Evolutionary conservation across 331 rosid species (phyloP).

Genomic region (Stylosanthes scabra): DNA sequence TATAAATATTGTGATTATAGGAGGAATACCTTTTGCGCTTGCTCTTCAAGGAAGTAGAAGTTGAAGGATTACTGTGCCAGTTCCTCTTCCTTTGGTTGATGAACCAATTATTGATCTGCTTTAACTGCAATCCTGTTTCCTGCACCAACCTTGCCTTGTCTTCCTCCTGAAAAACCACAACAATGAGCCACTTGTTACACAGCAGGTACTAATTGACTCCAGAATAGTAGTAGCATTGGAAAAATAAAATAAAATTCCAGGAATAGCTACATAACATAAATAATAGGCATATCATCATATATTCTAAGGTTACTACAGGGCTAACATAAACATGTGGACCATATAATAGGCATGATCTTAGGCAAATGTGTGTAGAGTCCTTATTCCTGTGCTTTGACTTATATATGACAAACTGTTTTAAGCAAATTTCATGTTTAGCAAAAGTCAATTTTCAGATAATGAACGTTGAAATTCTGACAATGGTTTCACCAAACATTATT

Average conservation of each 20-base stretch:
- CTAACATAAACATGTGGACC: slow-evolving; percentile 1
- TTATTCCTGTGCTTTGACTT: neutral
- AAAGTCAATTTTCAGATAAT: neutral
- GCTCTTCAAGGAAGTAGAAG: slow-evolving; percentile 85
- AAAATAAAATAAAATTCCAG: neutral
- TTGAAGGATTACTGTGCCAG: slow-evolving; percentile 96
- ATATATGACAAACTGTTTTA: slow-evolving; percentile 4
- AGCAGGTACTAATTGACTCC: neutral
- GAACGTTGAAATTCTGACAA: no score
- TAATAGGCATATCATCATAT: neutral
- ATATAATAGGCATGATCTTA: neutral
- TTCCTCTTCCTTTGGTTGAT: slow-evolving; percentile 98
- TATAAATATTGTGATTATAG: slow-evolving; percentile 7
- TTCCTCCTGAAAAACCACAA: slow-evolving; percentile 72
- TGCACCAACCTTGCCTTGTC: slow-evolving; percentile 93
- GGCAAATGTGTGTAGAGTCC: neutral
- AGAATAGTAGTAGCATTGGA: neutral
- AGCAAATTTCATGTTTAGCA: neutral
- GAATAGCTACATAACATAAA: neutral
- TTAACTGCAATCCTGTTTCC: slow-evolving; percentile 92
- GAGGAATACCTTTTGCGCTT: slow-evolving; percentile 86
- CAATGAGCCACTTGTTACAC: neutral
- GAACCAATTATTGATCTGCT: slow-evolving; percentile 99
- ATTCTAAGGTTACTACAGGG: slow-evolving; percentile 3
- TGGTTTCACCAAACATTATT: no score